Evolutionary conservation across 23 red algal genomes (phyloP), one percentile per base, ranked within the genome.

Genomic region (Gracilaria caudata): DNA sequence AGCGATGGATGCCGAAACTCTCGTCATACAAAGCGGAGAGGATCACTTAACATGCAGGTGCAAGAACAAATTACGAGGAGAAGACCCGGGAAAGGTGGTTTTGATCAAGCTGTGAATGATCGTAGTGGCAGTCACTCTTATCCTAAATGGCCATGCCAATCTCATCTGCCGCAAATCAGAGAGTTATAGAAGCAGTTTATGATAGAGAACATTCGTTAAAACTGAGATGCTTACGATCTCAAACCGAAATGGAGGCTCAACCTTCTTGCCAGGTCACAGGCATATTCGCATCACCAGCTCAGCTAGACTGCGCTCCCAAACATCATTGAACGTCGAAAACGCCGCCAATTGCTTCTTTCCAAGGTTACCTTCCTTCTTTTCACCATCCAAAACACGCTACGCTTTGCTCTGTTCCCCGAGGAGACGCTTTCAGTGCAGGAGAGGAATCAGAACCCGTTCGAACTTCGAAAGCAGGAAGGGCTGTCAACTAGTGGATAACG

Each of bases 381-480:
- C 77, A 37, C 9, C 77, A 13, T 7, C 47, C 29, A 80, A 80
- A 28, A 61, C 77, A 9, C 51, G 24, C 45, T 37, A 65, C 1
- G 79, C 84, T 0, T 79, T 79, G 89, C 21, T 84, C 84, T 16
- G 38, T 77, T 64, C 66, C 84, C 29, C 39, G 64, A 26, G 54
- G 66, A 32, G 64, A 92, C 13, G 89, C 89, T 34, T 78, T 92
- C 38, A 77, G 68, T 11, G 58, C n/a, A 9, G 66, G 39, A 10
- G 81, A 83, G 37, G 89, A 92, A 26, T 35, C 49, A 32, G 61
- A 46, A 28, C 66, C 84, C 3, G 64, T 92, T 19, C 68, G n/a
- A n/a, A n/a, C n/a, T n/a, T n/a, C n/a, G n/a, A n/a, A n/a, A n/a
- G n/a, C n/a, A n/a, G n/a, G n/a, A n/a, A n/a, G n/a, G n/a, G n/a